Conservation (phyloP, 495 filamentous ascomycete species). For the Terfezia boudieri region DNA sequence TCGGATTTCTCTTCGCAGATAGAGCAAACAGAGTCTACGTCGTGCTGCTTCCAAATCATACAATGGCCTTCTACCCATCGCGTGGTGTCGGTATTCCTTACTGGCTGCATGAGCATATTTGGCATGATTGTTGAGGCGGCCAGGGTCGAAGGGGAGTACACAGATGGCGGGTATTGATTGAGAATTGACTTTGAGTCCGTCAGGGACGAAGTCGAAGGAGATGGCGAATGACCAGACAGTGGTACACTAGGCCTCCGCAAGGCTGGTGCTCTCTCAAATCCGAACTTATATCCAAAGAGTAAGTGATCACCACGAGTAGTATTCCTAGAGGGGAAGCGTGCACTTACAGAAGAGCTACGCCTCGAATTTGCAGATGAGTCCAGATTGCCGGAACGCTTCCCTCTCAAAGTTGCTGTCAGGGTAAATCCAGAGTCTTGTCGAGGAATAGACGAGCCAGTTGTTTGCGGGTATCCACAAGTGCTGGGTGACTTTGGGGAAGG, state of each 20-base stretch:
- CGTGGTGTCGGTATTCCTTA: constrained; percentile 63
- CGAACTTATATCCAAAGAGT: constrained; percentile 27
- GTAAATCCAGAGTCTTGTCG: constrained; percentile 77
- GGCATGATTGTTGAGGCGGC: constrained; percentile 97
- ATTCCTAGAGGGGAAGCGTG: background rate
- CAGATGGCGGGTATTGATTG: constrained; percentile 72
- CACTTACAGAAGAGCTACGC: constrained; percentile 47
- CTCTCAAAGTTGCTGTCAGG: constrained; percentile 59
- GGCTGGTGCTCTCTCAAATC: constrained; percentile 44
- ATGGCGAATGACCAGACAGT: constrained; percentile 60
- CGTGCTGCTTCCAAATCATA: constrained; percentile 47
- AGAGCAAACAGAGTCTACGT: constrained; percentile 47
- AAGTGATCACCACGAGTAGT: background rate
- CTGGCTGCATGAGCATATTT: constrained; percentile 62
- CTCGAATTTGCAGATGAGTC: constrained; percentile 44
- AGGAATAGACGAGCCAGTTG: constrained; percentile 49
- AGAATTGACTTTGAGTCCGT: constrained; percentile 51
- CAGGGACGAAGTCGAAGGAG: constrained; percentile 62
- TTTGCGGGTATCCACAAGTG: constrained; percentile 46
- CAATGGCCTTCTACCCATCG: constrained; percentile 92
- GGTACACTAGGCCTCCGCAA: constrained; percentile 63
- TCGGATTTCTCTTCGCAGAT: constrained; percentile 81
- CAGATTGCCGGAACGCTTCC: constrained; percentile 90
- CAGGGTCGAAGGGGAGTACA: constrained; percentile 90
- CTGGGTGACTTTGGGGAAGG: constrained; percentile 71